Percentiles rank a stretch among this genome's conserved stretches.
Evolutionary conservation across 371 early-diverging fungal species (phyloP).

Genomic region (Chytridium lagenaria): DNA sequence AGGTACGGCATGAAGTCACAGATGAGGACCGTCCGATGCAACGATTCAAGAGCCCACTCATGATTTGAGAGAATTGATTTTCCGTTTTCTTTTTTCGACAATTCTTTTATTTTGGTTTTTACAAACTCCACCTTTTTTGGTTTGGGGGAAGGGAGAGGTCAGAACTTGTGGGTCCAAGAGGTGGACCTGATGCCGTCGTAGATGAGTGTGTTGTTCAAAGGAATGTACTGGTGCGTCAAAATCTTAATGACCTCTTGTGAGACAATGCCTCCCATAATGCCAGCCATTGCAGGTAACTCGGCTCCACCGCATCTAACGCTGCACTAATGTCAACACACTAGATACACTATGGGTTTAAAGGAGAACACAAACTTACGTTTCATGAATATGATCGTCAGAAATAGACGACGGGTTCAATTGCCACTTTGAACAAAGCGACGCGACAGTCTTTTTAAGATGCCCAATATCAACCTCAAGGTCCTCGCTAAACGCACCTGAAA

Average conservation of each 20-base stretch:
- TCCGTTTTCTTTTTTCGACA: too few species aligned
- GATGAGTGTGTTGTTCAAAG: conserved; percentile 82
- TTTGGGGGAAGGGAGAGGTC: too few species aligned
- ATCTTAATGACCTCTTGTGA: conserved; percentile 94
- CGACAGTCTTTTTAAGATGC: conserved; percentile 38
- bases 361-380: conserved; percentile 46
- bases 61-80: too few species aligned
- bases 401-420: conserved; percentile 25
- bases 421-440: conserved; percentile 20
- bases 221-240: conserved; percentile 86
- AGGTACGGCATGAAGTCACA: too few species aligned
- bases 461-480: conserved; percentile 48
- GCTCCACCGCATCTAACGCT: conserved; percentile 79
- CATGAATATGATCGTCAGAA: conserved; percentile 55
- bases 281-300: conserved; percentile 83
- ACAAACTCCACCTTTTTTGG: too few species aligned
- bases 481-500: conserved; percentile 33
- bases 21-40: too few species aligned
- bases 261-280: conserved; percentile 92
- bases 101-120: too few species aligned
- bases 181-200: conserved; percentile 79
- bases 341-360: neutral
- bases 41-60: too few species aligned
- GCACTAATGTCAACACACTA: neutral
- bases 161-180: conserved; percentile 32